Base-by-base conservation (phyloP, 495 filamentous ascomycete species). In the Aspergillus ellipticus region DNA sequence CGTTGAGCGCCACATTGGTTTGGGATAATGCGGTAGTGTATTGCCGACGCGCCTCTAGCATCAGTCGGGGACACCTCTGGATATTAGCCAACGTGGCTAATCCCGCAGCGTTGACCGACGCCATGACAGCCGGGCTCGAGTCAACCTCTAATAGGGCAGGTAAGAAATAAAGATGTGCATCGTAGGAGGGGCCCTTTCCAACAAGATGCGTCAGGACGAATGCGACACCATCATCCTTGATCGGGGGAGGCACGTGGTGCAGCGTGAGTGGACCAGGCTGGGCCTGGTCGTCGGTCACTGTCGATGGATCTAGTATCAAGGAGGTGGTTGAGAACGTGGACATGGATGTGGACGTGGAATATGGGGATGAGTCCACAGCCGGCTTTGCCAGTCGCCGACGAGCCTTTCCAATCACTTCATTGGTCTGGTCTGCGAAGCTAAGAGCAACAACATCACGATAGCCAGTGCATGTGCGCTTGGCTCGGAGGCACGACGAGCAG, bases 401-500 rank as follows among this genome's bases (percentile, higher is more conserved):
- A 10, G 49, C 52, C 24, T 62, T 66, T 10, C 20, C 47, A 10
- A 42, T 53, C 15, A 62, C 55, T 11, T 54, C 46, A 4, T 58
- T 39, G 9, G 47, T 67, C 52, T 64, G 53, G 42, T 67, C 59
- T 22, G 51, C 53, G 41, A 67, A 56, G 20, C 58, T 55, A 7
- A 61, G 43, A 1, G 51, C 39, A 1, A 24, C 10, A 17, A 57
- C 7, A 51, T 68, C 62, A 9, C 65, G 64, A 54, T 69, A 72
- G 0, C 69, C 69, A 7, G 58, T 48, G 52, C 69, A 72, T 57
- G 66, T 33, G 15, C 55, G 42, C 11, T 59, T 58, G 10, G 62
- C 62, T 53, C 65, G 60, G 11, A 60, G 49, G 43, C 68, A 71
- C 33, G 66, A 58, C 3, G 56, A 56, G 41, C 70, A 73, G 5